Evolutionary conservation across 2,329 filamentous ascomycete genomes (phyloP), one percentile per base, ranked within the genome.

Genomic region (Fusarium sp.): DNA sequence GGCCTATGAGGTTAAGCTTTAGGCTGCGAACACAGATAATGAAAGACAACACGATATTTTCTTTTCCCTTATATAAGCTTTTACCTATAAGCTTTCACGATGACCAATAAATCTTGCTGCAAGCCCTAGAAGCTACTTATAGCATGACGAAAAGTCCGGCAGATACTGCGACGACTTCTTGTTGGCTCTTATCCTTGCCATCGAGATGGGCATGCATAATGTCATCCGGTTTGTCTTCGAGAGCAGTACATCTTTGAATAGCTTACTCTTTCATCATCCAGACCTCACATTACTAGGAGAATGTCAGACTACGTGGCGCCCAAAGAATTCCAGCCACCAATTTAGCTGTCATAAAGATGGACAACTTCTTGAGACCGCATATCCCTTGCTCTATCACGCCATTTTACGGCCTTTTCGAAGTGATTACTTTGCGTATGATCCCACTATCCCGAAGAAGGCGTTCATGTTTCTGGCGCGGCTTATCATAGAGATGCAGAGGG

Each of bases 391-490:
- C 2, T 38, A 15, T 28, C 18, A 28, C 44, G 18, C 12, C 3
- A 15, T 22, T 3, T 0, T 41, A 22, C 39, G 0, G 39, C 39
- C 7, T 14, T 41, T 41, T 41, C 8, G 39, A 41, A 41, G 39
- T 22, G 20, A 41, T 22, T 41, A 41, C 20, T 22, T 41, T 22
- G 20, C 13, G 8, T 22, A 22, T 9, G 20, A 39, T 6, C 20
- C 0, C 12, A 39, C 0, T 22, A 39, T 39, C 20, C 18, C 0
- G 18, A 0, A 20, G 14, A 39, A 9, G 20, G 8, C 12, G 1
- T 9, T 5, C 0, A 5, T 41, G 0, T 14, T 13, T 6, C 38
- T 38, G 20, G 36, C 6, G 18, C 6, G 12, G 6, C 11, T 22
- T 39, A 39, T 22, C 6, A 22, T 18, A 22, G 4, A 39, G 0